Percentiles rank a stretch among this genome's conserved stretches.
These are phyloP conservation scores for Marasmius oreades DNA, from an alignment of 1,284 basidiomycete genomes.

Conservation along the genomic window DNA sequence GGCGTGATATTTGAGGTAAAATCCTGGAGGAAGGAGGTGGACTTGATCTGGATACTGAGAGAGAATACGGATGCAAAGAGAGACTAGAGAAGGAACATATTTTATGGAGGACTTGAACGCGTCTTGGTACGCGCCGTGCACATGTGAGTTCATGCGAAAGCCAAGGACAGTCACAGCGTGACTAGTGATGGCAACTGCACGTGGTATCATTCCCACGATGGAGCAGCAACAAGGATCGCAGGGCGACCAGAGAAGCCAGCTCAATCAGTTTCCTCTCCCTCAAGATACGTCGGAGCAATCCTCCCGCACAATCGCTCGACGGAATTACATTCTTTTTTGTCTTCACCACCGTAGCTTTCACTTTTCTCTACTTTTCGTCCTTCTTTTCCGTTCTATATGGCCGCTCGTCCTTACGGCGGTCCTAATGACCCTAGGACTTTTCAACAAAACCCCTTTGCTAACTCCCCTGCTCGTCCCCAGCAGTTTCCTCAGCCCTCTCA, in stretches of 20 bases:
- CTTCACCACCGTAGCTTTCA: constrained; percentile 16
- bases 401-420: constrained; percentile 18
- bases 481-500: constrained; percentile 22
- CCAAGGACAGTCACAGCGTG: not conserved
- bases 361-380: constrained; percentile 19
- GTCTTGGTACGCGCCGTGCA: constrained; percentile 1
- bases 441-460: constrained; percentile 28
- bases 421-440: constrained; percentile 22
- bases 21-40: constrained; percentile 12
- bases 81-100: constrained; percentile 25
- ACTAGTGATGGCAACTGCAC: not conserved
- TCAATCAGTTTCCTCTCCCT: not conserved
- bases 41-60: constrained; percentile 25
- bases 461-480: constrained; percentile 23
- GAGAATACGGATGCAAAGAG: constrained; percentile 25
- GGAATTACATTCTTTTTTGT: constrained; percentile 19
- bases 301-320: constrained; percentile 6
- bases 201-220: not conserved
- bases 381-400: constrained; percentile 29
- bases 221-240: not conserved
- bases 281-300: not conserved
- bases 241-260: not conserved
- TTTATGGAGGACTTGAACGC: constrained; percentile 12
- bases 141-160: not conserved
- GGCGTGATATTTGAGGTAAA: constrained; percentile 22